phyloP scores from a whole-genome alignment of 2,329 filamentous ascomycete genomes.

The Dothiorella sarmentorum region DNA sequence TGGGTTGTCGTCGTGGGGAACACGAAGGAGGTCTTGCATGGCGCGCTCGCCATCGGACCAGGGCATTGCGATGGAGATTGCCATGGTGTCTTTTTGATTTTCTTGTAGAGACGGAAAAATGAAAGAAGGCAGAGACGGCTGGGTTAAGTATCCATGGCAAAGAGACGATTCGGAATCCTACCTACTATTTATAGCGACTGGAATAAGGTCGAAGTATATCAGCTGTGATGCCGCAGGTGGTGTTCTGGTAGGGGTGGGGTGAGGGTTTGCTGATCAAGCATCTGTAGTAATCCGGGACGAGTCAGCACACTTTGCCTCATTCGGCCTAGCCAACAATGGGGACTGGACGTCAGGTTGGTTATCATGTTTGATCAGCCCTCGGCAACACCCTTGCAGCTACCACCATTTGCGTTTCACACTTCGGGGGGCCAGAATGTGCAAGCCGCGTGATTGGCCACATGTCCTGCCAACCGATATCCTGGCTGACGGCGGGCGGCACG shows the following conservation, averaged over 20 bases:
- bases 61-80: conserved; percentile 43
- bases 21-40: conserved; percentile 61
- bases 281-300: background rate
- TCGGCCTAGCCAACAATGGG: background rate
- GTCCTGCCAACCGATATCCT: background rate
- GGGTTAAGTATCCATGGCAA: no score
- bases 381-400: background rate
- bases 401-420: background rate
- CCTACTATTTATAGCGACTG: background rate
- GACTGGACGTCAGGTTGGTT: no score
- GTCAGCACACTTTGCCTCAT: background rate
- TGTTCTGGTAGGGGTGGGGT: background rate
- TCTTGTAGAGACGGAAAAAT: background rate
- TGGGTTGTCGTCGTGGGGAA: conserved; percentile 62
- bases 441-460: background rate
- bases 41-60: conserved; percentile 66
- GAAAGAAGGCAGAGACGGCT: no score
- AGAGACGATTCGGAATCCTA: no score
- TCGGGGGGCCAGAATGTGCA: background rate
- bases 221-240: background rate
- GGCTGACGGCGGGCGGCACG: conserved; percentile 8
- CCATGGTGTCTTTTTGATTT: conserved; percentile 29
- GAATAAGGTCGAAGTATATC: no score
- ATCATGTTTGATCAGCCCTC: no score
- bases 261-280: background rate